phyloP scores from a whole-genome alignment of 257 asterid genomes.

The Solanum raphanifolium region DNA sequence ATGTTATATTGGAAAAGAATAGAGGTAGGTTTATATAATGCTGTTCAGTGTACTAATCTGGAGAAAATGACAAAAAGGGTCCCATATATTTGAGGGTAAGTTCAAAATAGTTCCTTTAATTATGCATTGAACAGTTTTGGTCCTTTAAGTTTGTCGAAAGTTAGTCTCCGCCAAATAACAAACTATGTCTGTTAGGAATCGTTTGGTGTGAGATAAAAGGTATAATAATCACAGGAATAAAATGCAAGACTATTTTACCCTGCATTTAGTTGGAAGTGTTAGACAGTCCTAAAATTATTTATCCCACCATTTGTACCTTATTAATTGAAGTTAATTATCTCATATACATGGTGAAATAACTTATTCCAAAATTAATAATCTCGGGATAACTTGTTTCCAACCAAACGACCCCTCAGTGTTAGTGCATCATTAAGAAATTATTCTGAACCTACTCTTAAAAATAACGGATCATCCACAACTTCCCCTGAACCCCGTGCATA shows the following conservation, averaged over 20 bases:
- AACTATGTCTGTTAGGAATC: background rate
- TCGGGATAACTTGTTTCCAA: no score
- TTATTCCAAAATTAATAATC: no score
- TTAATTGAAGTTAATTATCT: no score
- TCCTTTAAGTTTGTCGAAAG: background rate
- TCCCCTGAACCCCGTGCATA: background rate
- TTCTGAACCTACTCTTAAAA: background rate
- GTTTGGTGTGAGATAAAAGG: background rate
- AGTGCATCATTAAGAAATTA: background rate
- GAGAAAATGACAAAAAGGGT: background rate
- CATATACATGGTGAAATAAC: no score
- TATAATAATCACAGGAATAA: no score
- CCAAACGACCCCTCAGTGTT: background rate
- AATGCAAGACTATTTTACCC: no score
- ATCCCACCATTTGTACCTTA: no score
- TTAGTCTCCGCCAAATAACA: background rate
- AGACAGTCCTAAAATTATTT: no score
- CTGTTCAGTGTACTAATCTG: background rate
- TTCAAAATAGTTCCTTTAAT: background rate
- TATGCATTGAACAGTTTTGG: background rate
- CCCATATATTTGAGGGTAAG: background rate
- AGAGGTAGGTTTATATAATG: background rate
- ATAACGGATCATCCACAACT: background rate
- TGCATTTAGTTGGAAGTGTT: no score
- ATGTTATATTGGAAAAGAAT: background rate